These are phyloP conservation scores for Oidiodendron maius DNA, from an alignment of 495 filamentous ascomycete species.

Conservation along the genomic window DNA sequence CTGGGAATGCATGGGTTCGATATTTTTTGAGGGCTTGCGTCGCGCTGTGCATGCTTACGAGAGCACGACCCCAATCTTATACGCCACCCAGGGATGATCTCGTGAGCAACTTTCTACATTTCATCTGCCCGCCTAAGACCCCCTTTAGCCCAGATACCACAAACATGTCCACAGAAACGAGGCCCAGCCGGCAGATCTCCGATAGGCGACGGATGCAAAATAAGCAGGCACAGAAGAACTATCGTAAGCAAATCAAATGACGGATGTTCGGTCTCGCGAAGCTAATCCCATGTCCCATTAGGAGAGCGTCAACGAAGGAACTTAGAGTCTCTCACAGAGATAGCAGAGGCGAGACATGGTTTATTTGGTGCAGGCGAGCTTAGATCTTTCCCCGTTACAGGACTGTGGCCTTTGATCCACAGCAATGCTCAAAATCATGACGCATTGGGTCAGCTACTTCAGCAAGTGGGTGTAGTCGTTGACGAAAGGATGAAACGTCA, in stretches of 20 bases:
- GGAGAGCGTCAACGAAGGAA: constrained; percentile 2
- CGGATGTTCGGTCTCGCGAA: not conserved
- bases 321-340: not conserved
- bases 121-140: too few relatives aligned
- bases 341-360: not conserved
- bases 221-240: constrained; percentile 8
- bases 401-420: not conserved
- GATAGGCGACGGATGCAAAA: constrained; percentile 4
- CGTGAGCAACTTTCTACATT: too few relatives aligned
- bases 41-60: too few relatives aligned
- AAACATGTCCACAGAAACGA: not conserved
- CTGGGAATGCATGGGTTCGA: too few relatives aligned
- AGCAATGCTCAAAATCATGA: not conserved
- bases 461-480: not conserved
- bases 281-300: not conserved
- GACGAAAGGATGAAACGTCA: not conserved
- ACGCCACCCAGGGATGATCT: too few relatives aligned
- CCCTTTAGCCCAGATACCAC: not conserved
- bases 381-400: not conserved
- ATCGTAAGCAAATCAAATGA: constrained; percentile 1
- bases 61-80: too few relatives aligned
- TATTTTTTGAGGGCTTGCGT: too few relatives aligned
- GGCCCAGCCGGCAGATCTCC: not conserved
- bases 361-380: not conserved
- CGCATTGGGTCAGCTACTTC: not conserved